Base-by-base conservation (phyloP, 352 stramenopile species). In the Pythium angustatum region DNA sequence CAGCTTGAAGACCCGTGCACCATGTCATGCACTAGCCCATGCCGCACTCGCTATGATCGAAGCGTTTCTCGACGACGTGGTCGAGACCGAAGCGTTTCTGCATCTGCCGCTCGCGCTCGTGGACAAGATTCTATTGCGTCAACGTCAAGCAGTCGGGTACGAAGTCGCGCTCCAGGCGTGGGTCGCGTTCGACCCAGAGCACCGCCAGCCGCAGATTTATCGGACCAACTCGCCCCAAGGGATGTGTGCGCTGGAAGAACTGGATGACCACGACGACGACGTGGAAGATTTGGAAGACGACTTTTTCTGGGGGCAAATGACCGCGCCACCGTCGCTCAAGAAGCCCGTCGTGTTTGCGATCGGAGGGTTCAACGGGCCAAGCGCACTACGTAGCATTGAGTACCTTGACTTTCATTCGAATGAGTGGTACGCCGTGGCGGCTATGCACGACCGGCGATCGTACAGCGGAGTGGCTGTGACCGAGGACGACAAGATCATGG, bases 321-420 rank as follows among this genome's bases (percentile, higher is more conserved):
- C 59, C 21, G 31, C 36, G 68, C 31, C 44, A 3, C 21, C 40
- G 0, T 27, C 54, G 45, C 28, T 69, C 6, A 69, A 65, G 34
- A 87, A 71, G 3, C 81, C 83, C 14, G 81, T 79, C 12, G 79
- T 90, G 58, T 88, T 91, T 52, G 83, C 75, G 3, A 78, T 91
- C 30, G 83, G 83, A n/a, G 83, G 83, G 0, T 87, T 89, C 34
- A 88, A 88, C 48, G 83, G 79, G 0, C 76, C 79, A 5, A 78
- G 68, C 1, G 77, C 81, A 24, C 57, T 90, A 14, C 77, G 80
- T 26, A 76, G 75, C 2, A 74, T 89, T 26, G 83, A 93, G 59
- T 87, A 83, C 47, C 60, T 93, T 7, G 83, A 93, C 45, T 87
- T 88, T 48, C 75, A 89, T 44, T 62, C 66, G 19, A 72, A 77